These are phyloP conservation scores for Marasmius sp. DNA, from an alignment of 1,284 basidiomycete species.

Conservation along the genomic window DNA sequence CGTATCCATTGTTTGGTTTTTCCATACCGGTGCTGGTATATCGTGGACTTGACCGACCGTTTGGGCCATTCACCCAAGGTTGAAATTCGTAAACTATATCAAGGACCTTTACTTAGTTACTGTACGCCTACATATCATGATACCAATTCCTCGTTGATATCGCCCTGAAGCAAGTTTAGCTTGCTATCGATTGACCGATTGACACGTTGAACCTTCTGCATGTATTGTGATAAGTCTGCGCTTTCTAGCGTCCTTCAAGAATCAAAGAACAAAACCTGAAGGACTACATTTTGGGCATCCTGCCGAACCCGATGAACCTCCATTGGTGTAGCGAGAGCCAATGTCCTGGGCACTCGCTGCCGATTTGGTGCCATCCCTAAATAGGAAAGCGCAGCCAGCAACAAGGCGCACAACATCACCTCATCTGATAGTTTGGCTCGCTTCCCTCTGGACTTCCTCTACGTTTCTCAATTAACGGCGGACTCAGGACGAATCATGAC, in stretches of 20 bases:
- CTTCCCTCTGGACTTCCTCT: neutral
- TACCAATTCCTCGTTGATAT: constrained; percentile 2
- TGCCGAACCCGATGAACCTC: no score
- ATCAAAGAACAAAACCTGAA: no score
- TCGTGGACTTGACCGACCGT: neutral
- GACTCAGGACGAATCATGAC: neutral
- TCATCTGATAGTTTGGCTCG: neutral
- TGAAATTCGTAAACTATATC: neutral
- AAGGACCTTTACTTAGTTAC: neutral
- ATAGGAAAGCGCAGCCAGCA: constrained; percentile 1
- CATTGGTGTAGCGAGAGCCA: no score
- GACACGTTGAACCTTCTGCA: no score
- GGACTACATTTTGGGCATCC: no score
- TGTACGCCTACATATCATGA: constrained; percentile 1
- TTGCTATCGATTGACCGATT: neutral
- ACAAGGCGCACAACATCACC: neutral
- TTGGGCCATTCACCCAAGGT: neutral
- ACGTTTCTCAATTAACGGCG: neutral
- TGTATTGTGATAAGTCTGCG: no score
- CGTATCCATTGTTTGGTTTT: constrained; percentile 1
- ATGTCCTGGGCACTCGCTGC: no score
- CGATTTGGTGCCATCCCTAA: neutral
- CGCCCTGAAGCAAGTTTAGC: neutral
- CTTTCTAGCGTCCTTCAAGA: no score
- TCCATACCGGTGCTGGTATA: constrained; percentile 7